phyloP scores from a whole-genome alignment of 2,329 filamentous ascomycete species.

The Ceratocystis albifundus region DNA sequence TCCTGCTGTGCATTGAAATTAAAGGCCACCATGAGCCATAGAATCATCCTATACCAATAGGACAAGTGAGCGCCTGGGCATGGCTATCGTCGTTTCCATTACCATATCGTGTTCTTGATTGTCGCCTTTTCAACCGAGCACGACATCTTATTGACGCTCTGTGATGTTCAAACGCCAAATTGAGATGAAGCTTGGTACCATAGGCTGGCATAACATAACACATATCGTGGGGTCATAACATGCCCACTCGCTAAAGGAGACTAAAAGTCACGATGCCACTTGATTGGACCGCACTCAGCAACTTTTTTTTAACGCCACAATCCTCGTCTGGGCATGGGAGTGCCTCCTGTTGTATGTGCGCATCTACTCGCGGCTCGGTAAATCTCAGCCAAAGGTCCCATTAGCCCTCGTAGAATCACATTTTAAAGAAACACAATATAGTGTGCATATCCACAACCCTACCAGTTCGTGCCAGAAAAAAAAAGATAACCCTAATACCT shows the following conservation, averaged over 20 bases:
- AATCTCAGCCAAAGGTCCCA: background rate
- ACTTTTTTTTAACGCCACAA: background rate
- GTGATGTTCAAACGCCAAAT: background rate
- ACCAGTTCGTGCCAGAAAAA: background rate
- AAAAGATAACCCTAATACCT: background rate
- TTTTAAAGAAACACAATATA: background rate
- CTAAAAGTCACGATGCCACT: background rate
- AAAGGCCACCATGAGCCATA: background rate
- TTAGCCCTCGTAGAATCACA: background rate
- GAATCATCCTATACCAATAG: background rate
- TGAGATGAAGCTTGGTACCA: background rate
- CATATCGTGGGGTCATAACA: background rate
- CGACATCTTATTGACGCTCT: background rate
- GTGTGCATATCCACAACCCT: constrained; percentile 1
- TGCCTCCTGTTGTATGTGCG: background rate
- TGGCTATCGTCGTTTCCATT: background rate
- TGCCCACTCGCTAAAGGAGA: too few relatives aligned
- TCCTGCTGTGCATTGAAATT: constrained; percentile 4
- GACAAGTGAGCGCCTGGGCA: background rate
- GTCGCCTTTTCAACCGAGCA: background rate
- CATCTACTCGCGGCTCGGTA: background rate
- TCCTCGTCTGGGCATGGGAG: background rate
- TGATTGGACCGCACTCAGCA: background rate
- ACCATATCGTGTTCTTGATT: background rate
- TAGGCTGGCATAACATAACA: background rate